phyloP scores from a whole-genome alignment of 768 basidiomycete species.

The Mycena indigotica region DNA sequence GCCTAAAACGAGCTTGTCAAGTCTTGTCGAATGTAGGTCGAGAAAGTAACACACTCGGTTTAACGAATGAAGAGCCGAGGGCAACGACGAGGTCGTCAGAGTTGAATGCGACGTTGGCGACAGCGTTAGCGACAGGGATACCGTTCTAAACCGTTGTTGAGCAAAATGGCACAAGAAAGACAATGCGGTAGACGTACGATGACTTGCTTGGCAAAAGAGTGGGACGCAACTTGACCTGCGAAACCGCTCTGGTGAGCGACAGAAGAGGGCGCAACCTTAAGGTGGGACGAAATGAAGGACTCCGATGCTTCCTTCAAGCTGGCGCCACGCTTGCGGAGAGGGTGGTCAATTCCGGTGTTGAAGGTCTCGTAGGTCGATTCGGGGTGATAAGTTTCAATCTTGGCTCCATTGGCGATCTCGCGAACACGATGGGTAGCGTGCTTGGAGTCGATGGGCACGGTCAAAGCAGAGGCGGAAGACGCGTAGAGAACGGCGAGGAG shows the following conservation, averaged over 20 bases:
- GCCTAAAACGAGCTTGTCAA: not conserved
- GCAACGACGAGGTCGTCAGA: constrained; percentile 23
- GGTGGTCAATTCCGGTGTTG: constrained; percentile 31
- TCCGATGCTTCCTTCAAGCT: constrained; percentile 32
- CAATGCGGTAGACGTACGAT: constrained; percentile 31
- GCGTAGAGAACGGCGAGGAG: constrained; percentile 32
- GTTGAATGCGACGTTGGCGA: constrained; percentile 27
- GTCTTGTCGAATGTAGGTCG: not conserved
- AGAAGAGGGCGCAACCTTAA: constrained; percentile 24
- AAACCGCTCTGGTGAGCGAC: constrained; percentile 28
- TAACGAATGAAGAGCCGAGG: constrained; percentile 25
- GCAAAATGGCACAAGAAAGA: too few relatives aligned
- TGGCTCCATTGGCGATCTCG: constrained; percentile 30
- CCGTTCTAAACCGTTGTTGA: constrained; percentile 22
- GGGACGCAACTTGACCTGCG: constrained; percentile 21
- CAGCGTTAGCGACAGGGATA: constrained; percentile 34
- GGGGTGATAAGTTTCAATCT: constrained; percentile 41
- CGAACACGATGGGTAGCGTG: constrained; percentile 36
- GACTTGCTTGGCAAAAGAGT: constrained; percentile 35
- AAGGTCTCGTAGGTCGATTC: constrained; percentile 38
- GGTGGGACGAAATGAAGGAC: constrained; percentile 31
- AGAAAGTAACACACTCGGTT: constrained; percentile 27
- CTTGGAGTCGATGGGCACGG: constrained; percentile 32
- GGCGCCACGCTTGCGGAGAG: constrained; percentile 22
- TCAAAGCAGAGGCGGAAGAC: constrained; percentile 29